These are phyloP conservation scores for Clausena lansium DNA, from an alignment of 345 rosid genomes.

Conservation along the genomic window DNA sequence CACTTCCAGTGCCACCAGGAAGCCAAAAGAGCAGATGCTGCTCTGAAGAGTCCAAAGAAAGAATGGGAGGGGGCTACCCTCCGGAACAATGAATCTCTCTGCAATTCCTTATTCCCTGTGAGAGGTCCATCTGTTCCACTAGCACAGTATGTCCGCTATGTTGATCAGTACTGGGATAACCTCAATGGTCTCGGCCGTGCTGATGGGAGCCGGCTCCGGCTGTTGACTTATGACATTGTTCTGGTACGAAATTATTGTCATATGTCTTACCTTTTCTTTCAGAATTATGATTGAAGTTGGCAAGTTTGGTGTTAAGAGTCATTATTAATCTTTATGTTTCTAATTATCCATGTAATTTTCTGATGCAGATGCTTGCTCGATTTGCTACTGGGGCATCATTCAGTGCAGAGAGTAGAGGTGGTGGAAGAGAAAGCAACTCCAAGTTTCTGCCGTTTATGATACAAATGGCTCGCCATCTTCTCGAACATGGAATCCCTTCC, in stretches of 20 bases:
- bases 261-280: neutral
- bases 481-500: constrained; percentile 83
- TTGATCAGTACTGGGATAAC: constrained; percentile 95
- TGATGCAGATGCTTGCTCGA: constrained; percentile 85
- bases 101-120: constrained; percentile 93
- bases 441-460: constrained; percentile 90
- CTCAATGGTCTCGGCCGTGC: constrained; percentile 93
- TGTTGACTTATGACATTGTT: constrained; percentile 89
- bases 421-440: constrained; percentile 99
- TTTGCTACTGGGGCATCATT: constrained; percentile 98
- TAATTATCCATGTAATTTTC: constrained; percentile 12
- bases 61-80: constrained; percentile 99
- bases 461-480: constrained; percentile 94
- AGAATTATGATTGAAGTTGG: neutral
- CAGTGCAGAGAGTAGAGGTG: constrained; percentile 81
- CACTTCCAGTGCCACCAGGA: constrained; percentile 99
- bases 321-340: neutral
- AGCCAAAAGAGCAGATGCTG: constrained; percentile 98
- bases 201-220: constrained; percentile 90
- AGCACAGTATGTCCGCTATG: constrained; percentile 74
- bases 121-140: constrained; percentile 85
- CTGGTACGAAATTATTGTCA: constrained; percentile 48
- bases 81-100: constrained; percentile 92
- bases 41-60: constrained; percentile 92
- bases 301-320: neutral